Evolutionary conservation across 495 filamentous ascomycete species (phyloP).

Genomic region (Thermochaetoides thermophila): DNA sequence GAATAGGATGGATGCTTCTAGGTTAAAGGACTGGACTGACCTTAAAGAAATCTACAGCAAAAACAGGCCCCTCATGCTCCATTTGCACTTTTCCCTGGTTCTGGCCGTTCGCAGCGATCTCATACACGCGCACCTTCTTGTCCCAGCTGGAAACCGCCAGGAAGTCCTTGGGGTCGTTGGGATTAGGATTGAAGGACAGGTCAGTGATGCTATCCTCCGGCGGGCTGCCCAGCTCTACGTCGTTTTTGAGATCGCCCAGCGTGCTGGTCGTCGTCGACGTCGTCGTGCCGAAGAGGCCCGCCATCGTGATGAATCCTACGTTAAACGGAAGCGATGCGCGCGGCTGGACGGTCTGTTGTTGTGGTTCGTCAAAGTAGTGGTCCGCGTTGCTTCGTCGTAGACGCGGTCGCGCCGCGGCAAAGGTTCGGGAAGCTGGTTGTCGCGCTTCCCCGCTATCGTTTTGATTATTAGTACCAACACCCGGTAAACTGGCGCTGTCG

Average conservation of each 20-base stretch:
- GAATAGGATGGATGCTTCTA: neutral
- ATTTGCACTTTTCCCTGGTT: slow-evolving; percentile 59
- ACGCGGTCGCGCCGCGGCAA: too few relatives aligned
- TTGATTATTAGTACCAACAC: too few relatives aligned
- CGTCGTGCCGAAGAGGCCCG: slow-evolving; percentile 49
- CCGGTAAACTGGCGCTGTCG: too few relatives aligned
- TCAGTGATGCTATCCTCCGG: slow-evolving; percentile 79
- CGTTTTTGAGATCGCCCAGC: slow-evolving; percentile 79
- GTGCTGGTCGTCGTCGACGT: slow-evolving; percentile 47
- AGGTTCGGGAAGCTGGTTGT: too few relatives aligned
- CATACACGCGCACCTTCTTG: slow-evolving; percentile 81
- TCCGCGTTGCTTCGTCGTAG: too few relatives aligned
- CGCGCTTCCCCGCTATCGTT: too few relatives aligned
- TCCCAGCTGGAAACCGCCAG: slow-evolving; percentile 83
- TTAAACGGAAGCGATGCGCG: too few relatives aligned
- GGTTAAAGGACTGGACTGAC: slow-evolving; percentile 31
- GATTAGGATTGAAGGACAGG: slow-evolving; percentile 54
- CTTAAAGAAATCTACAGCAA: slow-evolving; percentile 67
- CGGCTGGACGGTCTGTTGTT: neutral
- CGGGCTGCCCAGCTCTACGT: slow-evolving; percentile 59
- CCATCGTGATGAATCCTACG: too few relatives aligned
- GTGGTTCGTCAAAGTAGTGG: too few relatives aligned
- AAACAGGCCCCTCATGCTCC: slow-evolving; percentile 56
- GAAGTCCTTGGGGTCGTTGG: slow-evolving; percentile 43
- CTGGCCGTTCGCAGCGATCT: slow-evolving; percentile 54